Evolutionary conservation across 306 rosid genomes (phyloP), one percentile per base, ranked within the genome.

Genomic region (Prunus mume): DNA sequence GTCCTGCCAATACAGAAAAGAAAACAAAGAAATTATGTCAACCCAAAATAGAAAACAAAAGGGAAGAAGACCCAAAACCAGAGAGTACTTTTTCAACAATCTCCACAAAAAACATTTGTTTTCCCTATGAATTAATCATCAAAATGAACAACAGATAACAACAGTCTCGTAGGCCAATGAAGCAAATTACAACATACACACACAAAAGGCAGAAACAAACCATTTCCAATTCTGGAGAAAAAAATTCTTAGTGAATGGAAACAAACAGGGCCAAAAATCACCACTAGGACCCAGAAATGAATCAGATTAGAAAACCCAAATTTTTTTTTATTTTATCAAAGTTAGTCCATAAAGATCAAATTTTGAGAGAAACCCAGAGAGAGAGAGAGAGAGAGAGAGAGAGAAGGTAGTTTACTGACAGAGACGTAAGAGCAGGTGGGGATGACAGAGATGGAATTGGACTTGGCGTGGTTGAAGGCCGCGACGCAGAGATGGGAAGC

Each of bases 381-480:
- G 56, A n/a, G 47, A 28, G 30, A 45, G 28, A 70, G 11, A 32
- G 20, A 45, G 17, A 22, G 2, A 24, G n/a, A 58, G 51, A 45
- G 46, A 57, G 56, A 18, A 51, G 19, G n/a, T 4, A 0, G 62
- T 41, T 65, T 41, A 82, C 92, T 86, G 52, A 90, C 97, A 49
- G 96, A 91, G 90, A 94, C 83, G 80, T 94, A 94, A 73, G 97
- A 85, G 54, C 98, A 94, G 70, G 96, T 77, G 47, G 97, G 95
- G 69, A 90, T 80, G 80, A 94, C 61, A 0, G 80, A 77, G 1
- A 92, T 65, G 79, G 98, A 90, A 38, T 80, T 79, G 13, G 91
- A 72, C 12, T 78, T 62, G 71, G 97, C 97, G 79, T 91, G 97
- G 67, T 85, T 80, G 83, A 92, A 94, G 60, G 98, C 98, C 3